Evolutionary conservation across 306 rosid genomes (phyloP).

Genomic region (Corylus avellana): DNA sequence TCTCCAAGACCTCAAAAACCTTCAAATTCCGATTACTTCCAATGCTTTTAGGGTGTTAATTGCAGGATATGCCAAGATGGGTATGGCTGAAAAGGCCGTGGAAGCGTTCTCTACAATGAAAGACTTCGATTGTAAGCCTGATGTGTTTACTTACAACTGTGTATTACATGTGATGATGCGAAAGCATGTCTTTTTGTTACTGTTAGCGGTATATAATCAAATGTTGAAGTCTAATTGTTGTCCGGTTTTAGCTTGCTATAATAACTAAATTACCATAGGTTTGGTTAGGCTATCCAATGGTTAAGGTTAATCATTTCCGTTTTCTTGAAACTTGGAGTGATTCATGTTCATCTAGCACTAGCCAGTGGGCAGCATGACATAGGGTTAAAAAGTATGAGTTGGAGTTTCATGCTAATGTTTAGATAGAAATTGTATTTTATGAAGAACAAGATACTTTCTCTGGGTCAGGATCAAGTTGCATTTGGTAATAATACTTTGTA

Average conservation of each 20-base stretch:
- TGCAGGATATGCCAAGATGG: constrained; percentile 33
- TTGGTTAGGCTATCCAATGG: neutral
- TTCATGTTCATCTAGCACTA: neutral
- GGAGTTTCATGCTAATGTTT: neutral
- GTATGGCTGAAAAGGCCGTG: constrained; percentile 51
- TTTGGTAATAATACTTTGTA: neutral
- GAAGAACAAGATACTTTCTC: neutral
- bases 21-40: constrained; percentile 41
- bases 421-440: neutral
- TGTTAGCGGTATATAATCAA: constrained; percentile 52
- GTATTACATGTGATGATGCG: constrained; percentile 42
- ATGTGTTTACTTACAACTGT: constrained; percentile 50
- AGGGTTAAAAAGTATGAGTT: neutral
- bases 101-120: constrained; percentile 53
- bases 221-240: constrained; percentile 58
- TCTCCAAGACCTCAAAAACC: constrained; percentile 48
- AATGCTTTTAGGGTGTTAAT: constrained; percentile 47
- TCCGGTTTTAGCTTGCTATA: constrained; percentile 45
- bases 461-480: neutral
- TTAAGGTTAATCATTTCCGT: neutral
- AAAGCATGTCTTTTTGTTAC: constrained; percentile 49
- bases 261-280: neutral
- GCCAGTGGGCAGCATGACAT: neutral
- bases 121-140: constrained; percentile 52
- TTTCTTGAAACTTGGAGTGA: neutral